Percentiles rank a stretch among this genome's conserved stretches.
phyloP scores from a whole-genome alignment of 768 basidiomycete species.

The Brasilioporus rufonigricans region DNA sequence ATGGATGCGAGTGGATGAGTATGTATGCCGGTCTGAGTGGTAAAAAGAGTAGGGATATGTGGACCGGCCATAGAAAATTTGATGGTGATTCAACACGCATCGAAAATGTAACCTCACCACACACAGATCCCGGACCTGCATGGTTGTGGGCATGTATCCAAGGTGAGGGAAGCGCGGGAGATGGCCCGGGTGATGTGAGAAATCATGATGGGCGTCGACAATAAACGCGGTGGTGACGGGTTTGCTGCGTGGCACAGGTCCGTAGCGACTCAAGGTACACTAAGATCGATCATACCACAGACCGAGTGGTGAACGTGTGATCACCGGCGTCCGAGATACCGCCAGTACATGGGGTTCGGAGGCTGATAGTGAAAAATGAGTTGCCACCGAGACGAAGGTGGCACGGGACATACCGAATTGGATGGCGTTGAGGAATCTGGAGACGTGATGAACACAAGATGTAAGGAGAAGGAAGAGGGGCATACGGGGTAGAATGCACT shows the following conservation, averaged over 20 bases:
- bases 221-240: constrained; percentile 1
- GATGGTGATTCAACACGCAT: constrained; percentile 12
- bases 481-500: constrained; percentile 66
- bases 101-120: neutral
- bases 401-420: constrained; percentile 35
- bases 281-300: constrained; percentile 6
- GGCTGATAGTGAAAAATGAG: constrained; percentile 31
- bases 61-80: constrained; percentile 21
- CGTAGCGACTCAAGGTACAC: neutral
- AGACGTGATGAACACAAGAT: constrained; percentile 5
- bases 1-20: constrained; percentile 13
- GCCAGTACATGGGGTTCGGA: constrained; percentile 44
- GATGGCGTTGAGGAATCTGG: constrained; percentile 60
- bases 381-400: neutral
- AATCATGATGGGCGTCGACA: constrained; percentile 3
- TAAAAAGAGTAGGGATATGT: constrained; percentile 1
- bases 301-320: neutral
- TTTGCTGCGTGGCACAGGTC: neutral
- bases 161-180: neutral
- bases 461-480: neutral
- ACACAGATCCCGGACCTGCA: constrained; percentile 3
- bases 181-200: constrained; percentile 5
- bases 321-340: constrained; percentile 47
- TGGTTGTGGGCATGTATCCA: constrained; percentile 4
- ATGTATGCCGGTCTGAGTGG: constrained; percentile 5